Percentiles rank a stretch among this genome's conserved stretches.
These are phyloP conservation scores for Diaporthe destruens DNA, from an alignment of 2,329 filamentous ascomycete species.

Conservation along the genomic window DNA sequence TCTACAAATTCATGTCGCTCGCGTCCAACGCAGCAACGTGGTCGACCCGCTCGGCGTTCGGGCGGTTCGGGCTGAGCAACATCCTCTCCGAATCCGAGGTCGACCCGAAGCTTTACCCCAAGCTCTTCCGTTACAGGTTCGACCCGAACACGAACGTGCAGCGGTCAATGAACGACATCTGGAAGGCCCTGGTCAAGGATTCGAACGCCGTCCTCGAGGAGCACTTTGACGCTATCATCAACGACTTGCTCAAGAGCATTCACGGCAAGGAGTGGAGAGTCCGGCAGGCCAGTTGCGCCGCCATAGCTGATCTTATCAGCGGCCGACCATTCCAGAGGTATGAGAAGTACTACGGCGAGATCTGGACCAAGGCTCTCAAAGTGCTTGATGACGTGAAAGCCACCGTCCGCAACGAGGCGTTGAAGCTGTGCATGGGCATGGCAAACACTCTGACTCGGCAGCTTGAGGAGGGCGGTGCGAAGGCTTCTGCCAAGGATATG, in stretches of 20 bases:
- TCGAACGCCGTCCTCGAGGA: conserved; percentile 79
- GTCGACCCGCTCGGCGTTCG: conserved; percentile 97
- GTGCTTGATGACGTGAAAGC: conserved; percentile 97
- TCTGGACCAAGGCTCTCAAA: conserved; percentile 89
- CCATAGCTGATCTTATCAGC: conserved; percentile 88
- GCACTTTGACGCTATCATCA: conserved; percentile 90
- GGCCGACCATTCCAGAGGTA: conserved; percentile 83
- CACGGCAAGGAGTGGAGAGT: conserved; percentile 94
- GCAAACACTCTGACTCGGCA: conserved; percentile 89
- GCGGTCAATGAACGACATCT: conserved; percentile 96
- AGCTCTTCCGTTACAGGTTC: conserved; percentile 93
- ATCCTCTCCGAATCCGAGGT: conserved; percentile 90
- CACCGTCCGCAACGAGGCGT: conserved; percentile 84
- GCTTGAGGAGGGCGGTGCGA: conserved; percentile 81
- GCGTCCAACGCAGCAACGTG: conserved; percentile 96
- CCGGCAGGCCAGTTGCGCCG: conserved; percentile 90
- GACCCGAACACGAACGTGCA: conserved; percentile 95
- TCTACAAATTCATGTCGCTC: conserved; percentile 98
- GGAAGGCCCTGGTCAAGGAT: conserved; percentile 95
- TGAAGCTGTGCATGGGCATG: conserved; percentile 84
- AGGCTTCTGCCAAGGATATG: conserved; percentile 81
- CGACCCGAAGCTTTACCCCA: conserved; percentile 95
- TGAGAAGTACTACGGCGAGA: conserved; percentile 84
- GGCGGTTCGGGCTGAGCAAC: conserved; percentile 90
- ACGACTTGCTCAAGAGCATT: conserved; percentile 87